Evolutionary conservation across 768 basidiomycete species (phyloP), one percentile per base, ranked within the genome.

Genomic region (Agaricus bisporus): DNA sequence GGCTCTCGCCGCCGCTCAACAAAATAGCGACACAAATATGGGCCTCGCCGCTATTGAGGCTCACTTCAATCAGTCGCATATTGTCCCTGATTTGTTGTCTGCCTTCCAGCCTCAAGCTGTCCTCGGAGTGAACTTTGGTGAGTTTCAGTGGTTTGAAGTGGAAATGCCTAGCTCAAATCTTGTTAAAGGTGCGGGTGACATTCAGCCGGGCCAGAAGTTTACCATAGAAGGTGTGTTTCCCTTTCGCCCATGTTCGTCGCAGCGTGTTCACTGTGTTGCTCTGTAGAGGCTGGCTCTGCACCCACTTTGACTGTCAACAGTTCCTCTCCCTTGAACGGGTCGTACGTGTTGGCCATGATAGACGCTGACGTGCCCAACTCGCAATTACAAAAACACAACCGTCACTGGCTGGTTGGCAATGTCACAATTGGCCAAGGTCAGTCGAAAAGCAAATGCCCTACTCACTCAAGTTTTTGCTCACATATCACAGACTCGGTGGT

Each of bases 321-420:
- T 10, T 75, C 70, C 46, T 79, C 80, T 66, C 66, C 65, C 10
- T 65, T 85, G 49, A 64, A 64, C 36, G 79, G 77, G 11, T 76
- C 67, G 39, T 89, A 76, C 68, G 88, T 88, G 22, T 64, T 91
- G 35, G 73, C 79, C 48, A 87, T 93, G 87, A 77, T 82, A 28
- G 90, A 93, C 60, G 86, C 87, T 11, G 82, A 81, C 55, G 63
- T 78, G 20, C 83, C 85, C 36, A 88, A 88, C 37, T 69, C 78
- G 45, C 74, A 85, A 58, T 69, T 81, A 50, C 66, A 74, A 36
- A 67, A 71, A 8, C 81, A 83, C 58, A 88, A 81, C 47, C 78
- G 86, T 50, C 91, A 91, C 71, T 92, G 88, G 89, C 79, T 92
- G 45, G 80, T 83, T 56, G 89, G 91, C 65, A 73, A 76, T 20